Evolutionary conservation across 2,329 filamentous ascomycete genomes (phyloP), one percentile per base, ranked within the genome.

Genomic region (Periconia sp.): DNA sequence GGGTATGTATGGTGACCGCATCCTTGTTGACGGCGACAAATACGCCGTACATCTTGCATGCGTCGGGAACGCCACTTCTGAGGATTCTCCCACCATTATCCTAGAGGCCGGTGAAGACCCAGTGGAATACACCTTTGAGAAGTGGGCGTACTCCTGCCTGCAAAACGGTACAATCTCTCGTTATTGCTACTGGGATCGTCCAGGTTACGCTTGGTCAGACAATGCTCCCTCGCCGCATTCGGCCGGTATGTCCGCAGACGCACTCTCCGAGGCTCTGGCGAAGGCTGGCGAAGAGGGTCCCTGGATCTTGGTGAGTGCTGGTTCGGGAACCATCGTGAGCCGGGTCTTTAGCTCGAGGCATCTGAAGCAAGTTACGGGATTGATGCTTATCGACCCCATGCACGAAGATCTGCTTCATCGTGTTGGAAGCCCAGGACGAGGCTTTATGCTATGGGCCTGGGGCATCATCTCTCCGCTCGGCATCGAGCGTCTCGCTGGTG

Each of bases 161-260:
- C 78, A 83, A 52, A 94, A 94, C 59, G 89, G 89, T 26, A 88
- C 87, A 32, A 94, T 99, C 57, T 76, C 78, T 42, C 85, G 92
- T 46, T 97, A 95, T 74, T 99, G 94, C 78, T 96, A 96, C 70
- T 92, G 89, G 66, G 94, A 99, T 66, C 87, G 94, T 16, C 94
- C 94, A 1, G 94, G 94, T 1, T 81, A 92, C 42, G 92, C 82
- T 5, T 96, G 90, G 85, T 83, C 84, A 33, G 94, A 99, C 70
- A 92, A 94, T 41, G 91, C 92, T 0, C 94, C 94, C 2, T 96
- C 92, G 5, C 94, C 94, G 0, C 86, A 96, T 58, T 95, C 89
- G 4, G 92, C 90, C 4, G 91, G 92, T 30, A 96, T 96, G 82
- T 87, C 88, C n/a, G 86, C 89, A 4, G 91, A 96, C 61, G 89